Evolutionary conservation across 1,139 yeast genomes (phyloP), one percentile per base, ranked within the genome.

Genomic region (Waltiozyma sp.): DNA sequence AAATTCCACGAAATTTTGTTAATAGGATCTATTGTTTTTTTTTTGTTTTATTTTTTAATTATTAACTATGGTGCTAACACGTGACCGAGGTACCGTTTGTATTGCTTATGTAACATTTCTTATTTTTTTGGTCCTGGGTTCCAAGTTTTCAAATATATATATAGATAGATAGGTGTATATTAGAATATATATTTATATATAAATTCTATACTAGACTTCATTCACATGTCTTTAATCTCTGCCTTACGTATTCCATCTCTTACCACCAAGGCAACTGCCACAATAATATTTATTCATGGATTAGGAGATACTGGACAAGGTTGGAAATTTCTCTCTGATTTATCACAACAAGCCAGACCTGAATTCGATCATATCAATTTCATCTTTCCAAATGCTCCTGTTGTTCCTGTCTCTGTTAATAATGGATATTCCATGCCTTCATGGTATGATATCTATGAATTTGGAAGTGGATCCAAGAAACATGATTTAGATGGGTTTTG

Each of bases 291-390:
- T 49, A 58, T 87, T 44, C 98, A 91, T 58, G 98, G 98, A 0
- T 69, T 91, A 18, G 98, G 98, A 10, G 98, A 89, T 58, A 62
- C 84, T 2, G 96, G 96, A 8, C 69, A 72, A 26, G 97, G 97
- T 2, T 91, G 96, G 96, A 68, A 76, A 35, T 86, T 86, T 69
- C 64, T 91, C 37, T 77, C 83, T 6, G 77, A 77, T 26, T 50
- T 72, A 35, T 60, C 59, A 19, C 54, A 70, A 63, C 42, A 69
- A 62, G 39, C 68, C 65, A 21, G 23, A 21, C 63, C 70, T 15
- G 67, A 69, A 18, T 70, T 76, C 42, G 74, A 74, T 36, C 73
- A 77, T 46, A 77, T 87, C 51, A 80, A 80, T 53, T 88, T 83
- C 56, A 72, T 89, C 16, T 85, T 91, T 55, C 98, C 98, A 7